These are phyloP conservation scores for Byssothecium circinans DNA, from an alignment of 2,329 filamentous ascomycete species.

Conservation along the genomic window DNA sequence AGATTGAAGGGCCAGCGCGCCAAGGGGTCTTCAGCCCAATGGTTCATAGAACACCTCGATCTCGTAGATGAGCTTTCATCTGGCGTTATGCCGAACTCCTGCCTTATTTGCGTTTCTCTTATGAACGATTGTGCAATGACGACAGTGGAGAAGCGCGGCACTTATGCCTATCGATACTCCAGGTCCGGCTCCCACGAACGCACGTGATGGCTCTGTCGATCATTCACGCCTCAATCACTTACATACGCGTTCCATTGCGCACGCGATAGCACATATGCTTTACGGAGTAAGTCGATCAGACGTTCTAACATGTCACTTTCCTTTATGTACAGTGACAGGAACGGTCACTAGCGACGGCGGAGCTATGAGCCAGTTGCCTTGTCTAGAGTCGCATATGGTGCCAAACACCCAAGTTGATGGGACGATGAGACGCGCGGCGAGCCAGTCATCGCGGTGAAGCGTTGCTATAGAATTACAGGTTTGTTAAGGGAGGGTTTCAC, in stretches of 20 bases:
- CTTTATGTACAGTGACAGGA: too few species aligned
- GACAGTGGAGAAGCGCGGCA: conserved; percentile 12
- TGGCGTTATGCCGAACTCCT: conserved; percentile 35
- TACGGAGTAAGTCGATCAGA: not conserved
- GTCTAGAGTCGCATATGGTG: too few species aligned
- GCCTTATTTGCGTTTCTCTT: not conserved
- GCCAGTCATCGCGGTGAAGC: conserved; percentile 22
- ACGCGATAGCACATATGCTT: not conserved
- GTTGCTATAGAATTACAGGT: conserved; percentile 23
- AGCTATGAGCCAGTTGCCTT: too few species aligned
- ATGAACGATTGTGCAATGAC: conserved; percentile 16
- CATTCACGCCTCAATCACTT: conserved; percentile 4
- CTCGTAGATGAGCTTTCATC: conserved; percentile 19
- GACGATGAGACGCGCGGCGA: conserved; percentile 29
- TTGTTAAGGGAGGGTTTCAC: conserved; percentile 25
- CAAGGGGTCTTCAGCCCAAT: conserved; percentile 14
- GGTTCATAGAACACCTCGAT: conserved; percentile 22
- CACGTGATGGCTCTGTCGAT: conserved; percentile 15
- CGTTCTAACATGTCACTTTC: too few species aligned
- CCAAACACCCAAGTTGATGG: too few species aligned
- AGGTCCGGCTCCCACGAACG: conserved; percentile 12
- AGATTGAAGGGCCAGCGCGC: conserved; percentile 30
- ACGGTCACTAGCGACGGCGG: conserved; percentile 13
- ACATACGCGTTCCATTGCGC: not conserved
- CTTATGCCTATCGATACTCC: conserved; percentile 6